Base-by-base conservation (phyloP, 2,329 filamentous ascomycete species). In the Davidsoniella australis region DNA sequence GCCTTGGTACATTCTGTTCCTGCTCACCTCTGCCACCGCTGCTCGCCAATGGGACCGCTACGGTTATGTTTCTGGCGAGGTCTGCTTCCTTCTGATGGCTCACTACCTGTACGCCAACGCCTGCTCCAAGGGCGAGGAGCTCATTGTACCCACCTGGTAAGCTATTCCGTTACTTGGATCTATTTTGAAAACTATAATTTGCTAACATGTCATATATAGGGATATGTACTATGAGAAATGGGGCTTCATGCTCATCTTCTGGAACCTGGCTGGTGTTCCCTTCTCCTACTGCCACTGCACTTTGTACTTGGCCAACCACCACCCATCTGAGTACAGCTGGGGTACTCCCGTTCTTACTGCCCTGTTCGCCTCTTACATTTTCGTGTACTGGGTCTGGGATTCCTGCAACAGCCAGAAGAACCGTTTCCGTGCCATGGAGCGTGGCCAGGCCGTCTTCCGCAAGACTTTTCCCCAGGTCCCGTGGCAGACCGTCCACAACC, bases 211-310 rank as follows among this genome's bases (percentile, higher is more conserved):
- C 45, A 54, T 45, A 4, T 24, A 8, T 36, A 64, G 63, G 82
- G 87, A 94, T 60, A 94, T 94, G 82, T 94, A 93, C 70, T 89
- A 86, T 59, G 87, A 94, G 71, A 94, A 94, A 68, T 88, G 85
- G 77, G 87, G 87, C 47, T 94, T 94, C 70, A 94, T 94, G 87
- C 76, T 94, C 56, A 93, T 93, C 64, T 94, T 94, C 76, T 94
- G 87, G 87, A 94, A 94, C 66, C 71, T 94, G 62, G 86, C 87
- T 43, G 87, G 87, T 56, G 87, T 94, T 23, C 87, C 87, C 12
- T 72, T 94, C 47, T 87, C 80, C 49, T 94, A 94, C 73, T 94
- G 86, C 69, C 87, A 94, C 70, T 91, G 84, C 73, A 89, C 84
- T 45, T 78, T 94, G 58, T 94, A 84, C 67, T 73, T 94, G 46